Conservation (phyloP, 2,329 filamentous ascomycete species). For the Akanthomyces lecanii region DNA sequence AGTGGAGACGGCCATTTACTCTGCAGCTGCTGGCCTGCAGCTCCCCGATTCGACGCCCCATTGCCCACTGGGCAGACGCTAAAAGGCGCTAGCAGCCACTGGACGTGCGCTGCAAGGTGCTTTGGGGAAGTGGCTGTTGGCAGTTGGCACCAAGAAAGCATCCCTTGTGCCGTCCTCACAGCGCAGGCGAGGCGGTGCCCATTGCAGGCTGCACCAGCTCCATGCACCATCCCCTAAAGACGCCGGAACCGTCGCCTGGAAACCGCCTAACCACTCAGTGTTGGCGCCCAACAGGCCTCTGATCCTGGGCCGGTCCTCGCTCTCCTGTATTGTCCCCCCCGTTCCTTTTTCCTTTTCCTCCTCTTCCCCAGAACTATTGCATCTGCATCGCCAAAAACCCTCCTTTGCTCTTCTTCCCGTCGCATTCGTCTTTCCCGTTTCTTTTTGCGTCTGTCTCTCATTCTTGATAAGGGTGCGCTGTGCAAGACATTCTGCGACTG, state of each 20-base stretch:
- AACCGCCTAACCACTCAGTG: not conserved
- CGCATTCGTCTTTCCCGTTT: not conserved
- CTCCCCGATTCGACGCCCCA: not conserved
- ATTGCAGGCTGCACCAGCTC: not conserved
- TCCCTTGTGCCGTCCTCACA: too few species aligned
- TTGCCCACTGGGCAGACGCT: not conserved
- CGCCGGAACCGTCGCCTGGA: not conserved
- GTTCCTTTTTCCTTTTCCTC: not conserved
- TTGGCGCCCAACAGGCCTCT: not conserved
- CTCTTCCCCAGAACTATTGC: conserved; percentile 5
- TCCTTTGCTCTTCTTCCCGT: not conserved
- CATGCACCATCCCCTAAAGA: not conserved
- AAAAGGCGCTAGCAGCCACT: not conserved
- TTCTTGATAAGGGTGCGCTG: not conserved
- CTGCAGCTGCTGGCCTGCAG: not conserved
- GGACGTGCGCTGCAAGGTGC: not conserved
- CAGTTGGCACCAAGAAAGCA: not conserved
- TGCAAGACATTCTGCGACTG: conserved; percentile 8
- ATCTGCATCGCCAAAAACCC: not conserved
- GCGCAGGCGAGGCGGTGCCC: not conserved
- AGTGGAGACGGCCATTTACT: not conserved
- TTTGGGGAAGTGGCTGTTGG: not conserved
- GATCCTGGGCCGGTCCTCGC: not conserved
- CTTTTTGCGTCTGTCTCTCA: not conserved
- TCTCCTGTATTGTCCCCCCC: not conserved